A percentile compares a stretch with the other conserved stretches of the same genome.
Conservation (phyloP, 768 basidiomycete genomes). For the Suillus weaverae region DNA sequence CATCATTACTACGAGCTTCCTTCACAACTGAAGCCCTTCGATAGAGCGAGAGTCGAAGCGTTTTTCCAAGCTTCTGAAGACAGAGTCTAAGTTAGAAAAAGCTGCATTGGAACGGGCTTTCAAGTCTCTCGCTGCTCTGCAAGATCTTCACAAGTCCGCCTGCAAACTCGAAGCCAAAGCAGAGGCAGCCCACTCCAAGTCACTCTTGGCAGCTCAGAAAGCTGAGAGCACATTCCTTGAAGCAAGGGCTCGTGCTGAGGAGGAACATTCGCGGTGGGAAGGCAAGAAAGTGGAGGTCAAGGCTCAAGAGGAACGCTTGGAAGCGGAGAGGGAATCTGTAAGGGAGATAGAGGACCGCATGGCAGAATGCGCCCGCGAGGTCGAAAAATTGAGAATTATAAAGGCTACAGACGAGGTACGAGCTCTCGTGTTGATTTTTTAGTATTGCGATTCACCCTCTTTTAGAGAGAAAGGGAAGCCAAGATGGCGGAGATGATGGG, state of each 20-base stretch:
- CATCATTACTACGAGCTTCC: not conserved
- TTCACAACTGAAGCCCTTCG: not conserved
- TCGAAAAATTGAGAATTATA: conserved; percentile 63
- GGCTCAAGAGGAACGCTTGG: conserved; percentile 48
- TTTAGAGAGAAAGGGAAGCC: conserved; percentile 54
- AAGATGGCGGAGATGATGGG: conserved; percentile 42
- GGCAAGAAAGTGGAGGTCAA: conserved; percentile 47
- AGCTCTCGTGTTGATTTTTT: conserved; percentile 9
- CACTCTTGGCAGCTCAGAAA: conserved; percentile 59
- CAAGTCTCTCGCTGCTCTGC: conserved; percentile 64
- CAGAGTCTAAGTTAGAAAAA: conserved; percentile 69
- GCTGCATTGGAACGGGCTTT: conserved; percentile 59
- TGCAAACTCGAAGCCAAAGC: conserved; percentile 65
- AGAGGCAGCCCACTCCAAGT: conserved; percentile 51
- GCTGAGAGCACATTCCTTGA: conserved; percentile 60
- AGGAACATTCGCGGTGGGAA: conserved; percentile 53
- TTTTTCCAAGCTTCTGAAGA: conserved; percentile 68
- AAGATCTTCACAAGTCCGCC: conserved; percentile 66
- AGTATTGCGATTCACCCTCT: not conserved
- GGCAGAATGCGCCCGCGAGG: conserved; percentile 70
- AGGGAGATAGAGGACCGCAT: conserved; percentile 60
- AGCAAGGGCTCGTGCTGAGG: conserved; percentile 58
- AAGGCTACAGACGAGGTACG: conserved; percentile 66
- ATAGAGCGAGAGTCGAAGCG: conserved; percentile 59
- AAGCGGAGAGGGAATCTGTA: conserved; percentile 52